A percentile compares a stretch with the other conserved stretches of the same genome.
These are phyloP conservation scores for Canna indica DNA, from an alignment of 176 grass and related monocot species.

Conservation along the genomic window DNA sequence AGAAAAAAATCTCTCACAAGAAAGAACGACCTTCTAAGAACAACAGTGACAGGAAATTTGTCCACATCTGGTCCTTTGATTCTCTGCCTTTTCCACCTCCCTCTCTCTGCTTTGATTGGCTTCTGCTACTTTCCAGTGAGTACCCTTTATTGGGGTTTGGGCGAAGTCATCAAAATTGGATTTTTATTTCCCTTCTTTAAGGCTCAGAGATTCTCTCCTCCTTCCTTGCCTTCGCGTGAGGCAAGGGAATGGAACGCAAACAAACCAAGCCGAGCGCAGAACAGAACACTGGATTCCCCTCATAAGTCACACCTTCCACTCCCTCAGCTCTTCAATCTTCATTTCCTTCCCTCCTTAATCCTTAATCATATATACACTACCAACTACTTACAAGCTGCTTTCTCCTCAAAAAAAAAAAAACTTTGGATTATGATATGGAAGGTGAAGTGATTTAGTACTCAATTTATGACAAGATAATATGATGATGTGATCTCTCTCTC, in stretches of 20 bases:
- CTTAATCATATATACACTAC: neutral
- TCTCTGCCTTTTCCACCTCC: conserved; percentile 8
- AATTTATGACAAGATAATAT: neutral
- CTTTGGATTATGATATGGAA: neutral
- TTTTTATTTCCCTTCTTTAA: neutral
- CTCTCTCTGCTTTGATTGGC: conserved; percentile 11
- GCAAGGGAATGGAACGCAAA: neutral
- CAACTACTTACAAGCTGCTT: too few relatives aligned
- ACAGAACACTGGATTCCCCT: too few relatives aligned
- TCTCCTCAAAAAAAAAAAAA: too few relatives aligned
- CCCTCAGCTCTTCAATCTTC: too few relatives aligned
- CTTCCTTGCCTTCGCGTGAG: neutral
- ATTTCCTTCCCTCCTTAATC: neutral
- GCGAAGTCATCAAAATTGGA: neutral
- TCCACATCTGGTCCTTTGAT: conserved; percentile 52
- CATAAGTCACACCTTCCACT: too few relatives aligned
- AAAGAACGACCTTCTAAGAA: conserved; percentile 46
- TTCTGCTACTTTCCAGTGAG: conserved; percentile 3
- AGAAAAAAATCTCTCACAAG: conserved; percentile 23
- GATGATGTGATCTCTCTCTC: neutral
- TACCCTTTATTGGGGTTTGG: neutral
- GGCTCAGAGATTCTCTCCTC: conserved; percentile 1
- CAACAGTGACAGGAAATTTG: conserved; percentile 52
- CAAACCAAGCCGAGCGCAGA: neutral
- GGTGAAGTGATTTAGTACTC: neutral